A percentile compares a stretch with the other conserved stretches of the same genome.
Evolutionary conservation across 192 early-diverging fungal species (phyloP).

Genomic region (Spinellus fusiger): DNA sequence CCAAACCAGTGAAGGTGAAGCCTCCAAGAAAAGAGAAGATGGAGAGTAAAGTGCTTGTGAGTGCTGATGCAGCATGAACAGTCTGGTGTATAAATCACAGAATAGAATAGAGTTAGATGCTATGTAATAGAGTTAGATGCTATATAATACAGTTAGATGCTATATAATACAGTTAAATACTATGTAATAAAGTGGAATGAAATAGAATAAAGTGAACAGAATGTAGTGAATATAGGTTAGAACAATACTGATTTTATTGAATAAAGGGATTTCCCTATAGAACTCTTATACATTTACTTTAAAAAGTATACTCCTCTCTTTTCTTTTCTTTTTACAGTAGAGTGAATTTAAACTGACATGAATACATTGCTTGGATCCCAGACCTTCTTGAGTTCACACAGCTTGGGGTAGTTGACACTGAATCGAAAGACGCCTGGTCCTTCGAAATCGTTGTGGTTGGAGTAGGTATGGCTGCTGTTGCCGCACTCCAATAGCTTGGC

Average conservation of each 20-base stretch:
- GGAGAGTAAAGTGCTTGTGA: not conserved
- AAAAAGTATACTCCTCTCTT: not conserved
- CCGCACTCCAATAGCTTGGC: slow-evolving; percentile 5
- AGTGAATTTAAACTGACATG: too few relatives aligned
- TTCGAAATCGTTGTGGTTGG: slow-evolving; percentile 20
- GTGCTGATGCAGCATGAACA: too few relatives aligned
- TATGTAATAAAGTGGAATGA: too few relatives aligned
- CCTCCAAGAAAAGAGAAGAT: not conserved
- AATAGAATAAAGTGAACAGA: too few relatives aligned
- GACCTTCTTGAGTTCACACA: slow-evolving; percentile 13
- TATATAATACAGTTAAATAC: too few relatives aligned
- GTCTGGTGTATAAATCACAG: not conserved
- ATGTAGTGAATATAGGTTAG: too few relatives aligned
- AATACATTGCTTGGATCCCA: slow-evolving; percentile 19
- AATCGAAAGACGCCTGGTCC: slow-evolving; percentile 14
- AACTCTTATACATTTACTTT: too few relatives aligned
- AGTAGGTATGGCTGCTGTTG: slow-evolving; percentile 12
- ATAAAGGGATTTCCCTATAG: too few relatives aligned
- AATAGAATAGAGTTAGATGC: not conserved
- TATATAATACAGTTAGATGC: not conserved
- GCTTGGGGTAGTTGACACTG: slow-evolving; percentile 12
- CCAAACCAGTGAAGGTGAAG: slow-evolving; percentile 6
- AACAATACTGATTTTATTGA: too few relatives aligned
- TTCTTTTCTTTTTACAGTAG: not conserved
- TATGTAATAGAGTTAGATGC: not conserved